Evolutionary conservation across 306 rosid species (phyloP), one percentile per base, ranked within the genome.

Genomic region (Abrus precatorius): DNA sequence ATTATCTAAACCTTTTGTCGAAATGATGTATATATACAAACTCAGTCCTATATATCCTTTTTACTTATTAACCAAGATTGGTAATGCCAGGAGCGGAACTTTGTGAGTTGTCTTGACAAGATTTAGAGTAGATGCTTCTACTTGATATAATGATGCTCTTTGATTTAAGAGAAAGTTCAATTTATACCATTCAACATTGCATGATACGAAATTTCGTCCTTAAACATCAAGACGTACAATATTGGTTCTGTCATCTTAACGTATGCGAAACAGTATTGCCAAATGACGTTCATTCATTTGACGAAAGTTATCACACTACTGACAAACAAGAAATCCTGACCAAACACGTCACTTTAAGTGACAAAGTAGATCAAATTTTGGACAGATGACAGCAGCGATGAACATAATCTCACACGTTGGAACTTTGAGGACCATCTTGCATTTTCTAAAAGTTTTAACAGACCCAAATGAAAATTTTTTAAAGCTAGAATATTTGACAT

Each of bases 391-490:
- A 63, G 69, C 27, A 11, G 34, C 29, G 29, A 63, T 62, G 12
- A 63, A 7, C 45, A 63, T 36, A 27, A n/a, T 63, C 45, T 63
- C 28, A 34, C 4, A 34, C 6, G 69, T 13, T 5, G 45, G 45
- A 33, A 34, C 29, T 62, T 64, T 64, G 49, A 38, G 49, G 49
- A 40, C 70, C 50, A 40, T 40, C 7, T 64, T 14, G 32, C 50
- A 13, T 64, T 30, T 12, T 62, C 1, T 36, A n/a, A 38, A 64
- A 64, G 70, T 38, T 38, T 33, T 12, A 36, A 0, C 5, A 62
- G 12, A 38, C 70, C 13, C n/a, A 64, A 36, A 36, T 38, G 49
- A 30, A 64, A n/a, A 64, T n/a, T 64, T 36, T 64, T 64, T n/a
- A 0, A 64, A 13, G 49, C 13, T 64, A 64, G 38, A 38, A 4